phyloP scores from a whole-genome alignment of 805 yeast species.

The Candida gorgasii region DNA sequence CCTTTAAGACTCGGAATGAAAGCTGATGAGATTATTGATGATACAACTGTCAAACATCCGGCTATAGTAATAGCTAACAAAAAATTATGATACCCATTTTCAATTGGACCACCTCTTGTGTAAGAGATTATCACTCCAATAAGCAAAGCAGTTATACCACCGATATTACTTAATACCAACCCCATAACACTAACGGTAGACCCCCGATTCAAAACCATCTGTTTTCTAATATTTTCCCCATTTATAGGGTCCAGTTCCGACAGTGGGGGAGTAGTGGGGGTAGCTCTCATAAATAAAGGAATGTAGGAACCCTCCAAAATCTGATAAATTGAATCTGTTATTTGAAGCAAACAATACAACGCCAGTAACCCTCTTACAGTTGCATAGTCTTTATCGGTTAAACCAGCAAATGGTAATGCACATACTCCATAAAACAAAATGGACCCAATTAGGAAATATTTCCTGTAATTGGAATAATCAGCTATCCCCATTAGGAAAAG shows the following conservation, averaged over 20 bases:
- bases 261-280: constrained; percentile 6
- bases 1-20: constrained; percentile 33
- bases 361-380: constrained; percentile 27
- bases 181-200: constrained; percentile 40
- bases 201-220: constrained; percentile 29
- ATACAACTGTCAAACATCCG: constrained; percentile 32
- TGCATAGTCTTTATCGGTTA: constrained; percentile 20
- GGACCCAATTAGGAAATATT: constrained; percentile 31
- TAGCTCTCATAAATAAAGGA: constrained; percentile 41
- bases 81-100: constrained; percentile 32
- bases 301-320: constrained; percentile 42
- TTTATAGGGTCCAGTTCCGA: neutral
- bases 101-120: constrained; percentile 22
- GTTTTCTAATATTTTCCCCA: constrained; percentile 25
- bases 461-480: constrained; percentile 39
- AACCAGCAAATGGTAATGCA: constrained; percentile 38
- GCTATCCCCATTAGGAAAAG: constrained; percentile 40
- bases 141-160: constrained; percentile 38
- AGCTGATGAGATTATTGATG: constrained; percentile 25
- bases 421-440: constrained; percentile 32
- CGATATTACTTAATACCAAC: constrained; percentile 33
- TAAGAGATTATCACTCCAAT: constrained; percentile 40
- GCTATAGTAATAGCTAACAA: constrained; percentile 41
- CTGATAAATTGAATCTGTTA: constrained; percentile 33
- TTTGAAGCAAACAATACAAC: constrained; percentile 29